Conservation (phyloP, 169 alveolate genomes). For the Eimeria brunetti region DNA sequence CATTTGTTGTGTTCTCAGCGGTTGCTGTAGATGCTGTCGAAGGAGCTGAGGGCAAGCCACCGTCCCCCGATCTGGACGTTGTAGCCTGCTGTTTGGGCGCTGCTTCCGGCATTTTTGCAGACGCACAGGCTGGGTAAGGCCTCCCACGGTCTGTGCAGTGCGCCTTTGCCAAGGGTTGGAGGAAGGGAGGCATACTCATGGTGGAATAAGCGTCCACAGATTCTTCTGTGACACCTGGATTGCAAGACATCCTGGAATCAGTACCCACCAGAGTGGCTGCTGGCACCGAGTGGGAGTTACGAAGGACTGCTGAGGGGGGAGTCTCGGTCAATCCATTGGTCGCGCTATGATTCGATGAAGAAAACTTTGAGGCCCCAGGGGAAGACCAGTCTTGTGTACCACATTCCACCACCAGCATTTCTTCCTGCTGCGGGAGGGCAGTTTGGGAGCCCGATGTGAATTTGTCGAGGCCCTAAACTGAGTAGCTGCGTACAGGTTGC, state of each 20-base stretch:
- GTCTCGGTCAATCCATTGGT: not conserved
- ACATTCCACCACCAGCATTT: slow-evolving; percentile 14
- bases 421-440: not conserved
- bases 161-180: slow-evolving; percentile 3
- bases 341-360: not conserved
- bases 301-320: not conserved
- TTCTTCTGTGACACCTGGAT: not conserved
- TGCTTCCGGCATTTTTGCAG: not conserved
- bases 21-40: slow-evolving; percentile 49
- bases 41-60: slow-evolving; percentile 24
- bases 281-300: not conserved
- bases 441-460: not conserved
- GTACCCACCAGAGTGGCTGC: not conserved
- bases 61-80: not conserved
- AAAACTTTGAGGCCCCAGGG: not conserved
- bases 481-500: not conserved
- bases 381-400: not conserved
- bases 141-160: not conserved
- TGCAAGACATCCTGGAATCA: not conserved
- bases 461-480: not conserved
- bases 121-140: not conserved
- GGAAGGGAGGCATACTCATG: slow-evolving; percentile 39
- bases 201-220: not conserved
- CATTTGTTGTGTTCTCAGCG: slow-evolving; percentile 23
- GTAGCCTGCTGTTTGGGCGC: not conserved